Percentiles rank a stretch among this genome's conserved stretches.
Conservation (phyloP, 768 basidiomycete genomes). For the Boletus pseudo-olivaceus region DNA sequence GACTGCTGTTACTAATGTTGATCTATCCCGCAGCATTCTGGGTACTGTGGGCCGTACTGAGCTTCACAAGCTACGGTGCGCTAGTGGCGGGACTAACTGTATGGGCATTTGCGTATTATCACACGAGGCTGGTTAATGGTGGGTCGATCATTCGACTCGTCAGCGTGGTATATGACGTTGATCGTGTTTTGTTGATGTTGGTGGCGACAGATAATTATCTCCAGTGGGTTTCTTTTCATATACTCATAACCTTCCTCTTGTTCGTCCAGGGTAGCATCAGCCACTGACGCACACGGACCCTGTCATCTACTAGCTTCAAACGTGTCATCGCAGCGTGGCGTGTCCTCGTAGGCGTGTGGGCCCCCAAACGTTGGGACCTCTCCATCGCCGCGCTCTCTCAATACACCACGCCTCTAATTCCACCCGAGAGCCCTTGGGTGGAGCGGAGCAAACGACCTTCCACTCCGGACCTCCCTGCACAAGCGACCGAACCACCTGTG, state of each 20-base stretch:
- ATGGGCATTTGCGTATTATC: slow-evolving; percentile 80
- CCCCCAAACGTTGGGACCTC: slow-evolving; percentile 79
- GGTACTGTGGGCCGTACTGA: slow-evolving; percentile 79
- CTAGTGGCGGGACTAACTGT: slow-evolving; percentile 65
- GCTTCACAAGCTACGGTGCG: slow-evolving; percentile 71
- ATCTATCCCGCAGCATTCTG: slow-evolving; percentile 86
- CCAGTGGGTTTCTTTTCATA: slow-evolving; percentile 47
- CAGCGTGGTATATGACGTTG: slow-evolving; percentile 24
- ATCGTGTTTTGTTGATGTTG: slow-evolving; percentile 1
- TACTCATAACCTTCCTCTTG: not conserved
- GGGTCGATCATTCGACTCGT: slow-evolving; percentile 35
- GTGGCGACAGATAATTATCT: slow-evolving; percentile 62
- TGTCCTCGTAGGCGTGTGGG: slow-evolving; percentile 94
- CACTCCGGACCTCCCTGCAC: slow-evolving; percentile 19
- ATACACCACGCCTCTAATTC: slow-evolving; percentile 64
- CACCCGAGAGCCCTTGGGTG: slow-evolving; percentile 72
- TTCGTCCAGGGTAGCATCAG: slow-evolving; percentile 12
- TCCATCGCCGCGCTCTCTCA: slow-evolving; percentile 67
- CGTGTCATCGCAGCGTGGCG: slow-evolving; percentile 93
- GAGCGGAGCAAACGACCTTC: slow-evolving; percentile 43
- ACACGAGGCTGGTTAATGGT: slow-evolving; percentile 83
- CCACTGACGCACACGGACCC: slow-evolving; percentile 19
- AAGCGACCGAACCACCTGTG: slow-evolving; percentile 38
- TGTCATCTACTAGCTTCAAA: slow-evolving; percentile 55
- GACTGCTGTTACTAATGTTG: slow-evolving; percentile 65